Percentiles rank a stretch among this genome's conserved stretches.
Evolutionary conservation across 345 rosid species (phyloP).

Genomic region (Limnanthes douglasii): DNA sequence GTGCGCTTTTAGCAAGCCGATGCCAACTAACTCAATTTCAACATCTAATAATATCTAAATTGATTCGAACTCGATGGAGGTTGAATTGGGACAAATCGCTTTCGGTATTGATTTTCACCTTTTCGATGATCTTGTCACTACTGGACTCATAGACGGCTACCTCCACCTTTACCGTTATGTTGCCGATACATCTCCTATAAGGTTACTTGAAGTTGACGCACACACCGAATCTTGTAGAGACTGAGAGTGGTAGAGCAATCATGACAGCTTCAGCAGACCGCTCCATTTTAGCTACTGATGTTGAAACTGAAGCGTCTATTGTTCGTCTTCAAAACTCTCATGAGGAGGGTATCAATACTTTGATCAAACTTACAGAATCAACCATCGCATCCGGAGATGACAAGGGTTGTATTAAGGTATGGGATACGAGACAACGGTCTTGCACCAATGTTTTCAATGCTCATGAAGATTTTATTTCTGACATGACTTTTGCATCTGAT

Average conservation of each 20-base stretch:
- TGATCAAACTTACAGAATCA: constrained; percentile 60
- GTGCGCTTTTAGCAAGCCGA: too few species aligned
- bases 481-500: constrained; percentile 64
- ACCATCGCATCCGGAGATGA: constrained; percentile 91
- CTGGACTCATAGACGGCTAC: constrained; percentile 65
- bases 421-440: constrained; percentile 90
- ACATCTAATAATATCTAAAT: too few species aligned
- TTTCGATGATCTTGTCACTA: constrained; percentile 35
- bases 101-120: constrained; percentile 85
- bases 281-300: constrained; percentile 71
- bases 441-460: constrained; percentile 55
- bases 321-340: constrained; percentile 81
- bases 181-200: constrained; percentile 7
- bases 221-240: constrained; percentile 60
- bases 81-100: constrained; percentile 47
- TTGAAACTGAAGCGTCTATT: constrained; percentile 58
- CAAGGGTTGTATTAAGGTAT: constrained; percentile 86
- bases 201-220: constrained; percentile 32
- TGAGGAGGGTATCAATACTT: constrained; percentile 62
- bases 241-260: constrained; percentile 29
- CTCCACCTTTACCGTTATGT: constrained; percentile 67
- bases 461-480: constrained; percentile 81
- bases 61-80: too few species aligned
- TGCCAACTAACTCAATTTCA: too few species aligned
- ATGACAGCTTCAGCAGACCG: constrained; percentile 66